Evolutionary conservation across 2,329 filamentous ascomycete genomes (phyloP).

Genomic region (Aureobasidium uvarum): DNA sequence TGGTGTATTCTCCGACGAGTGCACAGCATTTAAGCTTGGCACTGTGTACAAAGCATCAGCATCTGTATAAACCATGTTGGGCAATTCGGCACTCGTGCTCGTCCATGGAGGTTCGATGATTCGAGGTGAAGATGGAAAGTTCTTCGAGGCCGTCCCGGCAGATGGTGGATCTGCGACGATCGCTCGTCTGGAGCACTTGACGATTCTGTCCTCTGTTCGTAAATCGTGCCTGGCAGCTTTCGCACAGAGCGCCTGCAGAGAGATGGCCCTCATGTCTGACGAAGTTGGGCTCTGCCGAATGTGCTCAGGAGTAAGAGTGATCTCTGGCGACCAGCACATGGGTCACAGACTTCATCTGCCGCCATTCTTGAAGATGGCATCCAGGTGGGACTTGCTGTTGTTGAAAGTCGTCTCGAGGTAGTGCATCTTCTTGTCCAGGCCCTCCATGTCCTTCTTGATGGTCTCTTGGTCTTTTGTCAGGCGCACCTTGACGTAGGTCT

Average conservation of each 20-base stretch:
- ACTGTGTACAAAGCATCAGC: not conserved
- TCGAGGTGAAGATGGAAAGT: not conserved
- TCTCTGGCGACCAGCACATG: not conserved
- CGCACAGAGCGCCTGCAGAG: not conserved
- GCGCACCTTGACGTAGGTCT: slow-evolving; percentile 69
- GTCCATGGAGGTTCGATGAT: not conserved
- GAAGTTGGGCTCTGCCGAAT: not conserved
- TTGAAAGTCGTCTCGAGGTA: slow-evolving; percentile 94
- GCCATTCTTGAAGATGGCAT: slow-evolving; percentile 69
- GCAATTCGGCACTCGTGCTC: not conserved
- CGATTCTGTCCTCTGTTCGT: not conserved
- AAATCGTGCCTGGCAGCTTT: not conserved
- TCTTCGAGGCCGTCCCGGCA: not conserved
- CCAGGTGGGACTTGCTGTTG: slow-evolving; percentile 88
- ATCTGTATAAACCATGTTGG: slow-evolving; percentile 8
- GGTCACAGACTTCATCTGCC: slow-evolving; percentile 31
- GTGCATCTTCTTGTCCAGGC: slow-evolving; percentile 81
- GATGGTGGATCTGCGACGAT: not conserved
- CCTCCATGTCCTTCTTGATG: slow-evolving; percentile 73
- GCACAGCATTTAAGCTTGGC: slow-evolving; percentile 8
- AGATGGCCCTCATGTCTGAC: not conserved
- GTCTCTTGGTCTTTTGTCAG: slow-evolving; percentile 71
- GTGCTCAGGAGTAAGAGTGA: not conserved
- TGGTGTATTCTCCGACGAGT: slow-evolving; percentile 3
- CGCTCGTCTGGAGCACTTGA: not conserved